Percentiles rank a stretch among this genome's conserved stretches.
phyloP scores from a whole-genome alignment of 1,284 basidiomycete species.

The Ustilago shanxiensis region DNA sequence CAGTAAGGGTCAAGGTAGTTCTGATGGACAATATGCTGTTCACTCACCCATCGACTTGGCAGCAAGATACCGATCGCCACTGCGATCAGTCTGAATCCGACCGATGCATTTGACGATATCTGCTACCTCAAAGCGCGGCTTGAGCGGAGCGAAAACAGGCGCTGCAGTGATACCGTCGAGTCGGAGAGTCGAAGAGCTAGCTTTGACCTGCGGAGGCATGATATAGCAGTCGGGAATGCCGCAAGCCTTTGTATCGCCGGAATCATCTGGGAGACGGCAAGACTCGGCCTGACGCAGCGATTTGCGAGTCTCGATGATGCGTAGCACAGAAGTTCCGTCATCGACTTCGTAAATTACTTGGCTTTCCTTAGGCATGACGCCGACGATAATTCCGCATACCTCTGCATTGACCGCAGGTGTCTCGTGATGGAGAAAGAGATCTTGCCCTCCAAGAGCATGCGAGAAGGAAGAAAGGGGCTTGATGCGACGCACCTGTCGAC shows the following conservation, averaged over 20 bases:
- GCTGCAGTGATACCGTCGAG: background rate
- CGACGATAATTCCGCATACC: constrained; percentile 51
- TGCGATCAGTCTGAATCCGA: constrained; percentile 28
- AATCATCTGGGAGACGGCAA: background rate
- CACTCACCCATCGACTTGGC: constrained; percentile 16
- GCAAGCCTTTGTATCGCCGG: background rate
- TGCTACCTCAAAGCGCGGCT: constrained; percentile 29
- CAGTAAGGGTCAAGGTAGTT: background rate
- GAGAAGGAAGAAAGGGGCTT: constrained; percentile 23
- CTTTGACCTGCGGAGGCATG: constrained; percentile 22
- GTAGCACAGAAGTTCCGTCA: constrained; percentile 50
- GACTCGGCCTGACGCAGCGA: constrained; percentile 10
- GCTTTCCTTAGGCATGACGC: constrained; percentile 39
- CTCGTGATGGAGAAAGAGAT: constrained; percentile 32
- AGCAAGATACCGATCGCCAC: constrained; percentile 10
- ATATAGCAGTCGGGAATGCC: constrained; percentile 51
- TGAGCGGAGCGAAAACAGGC: constrained; percentile 12
- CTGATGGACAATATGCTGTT: background rate
- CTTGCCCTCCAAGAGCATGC: constrained; percentile 32
- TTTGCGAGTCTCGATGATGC: constrained; percentile 36
- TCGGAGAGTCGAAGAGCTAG: constrained; percentile 13
- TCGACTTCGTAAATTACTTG: constrained; percentile 50
- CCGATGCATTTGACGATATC: constrained; percentile 31
- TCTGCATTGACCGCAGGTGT: constrained; percentile 32
- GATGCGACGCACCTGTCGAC: constrained; percentile 25